Conservation (phyloP, 2,329 filamentous ascomycete species). For the Microcyclosporella mali region DNA sequence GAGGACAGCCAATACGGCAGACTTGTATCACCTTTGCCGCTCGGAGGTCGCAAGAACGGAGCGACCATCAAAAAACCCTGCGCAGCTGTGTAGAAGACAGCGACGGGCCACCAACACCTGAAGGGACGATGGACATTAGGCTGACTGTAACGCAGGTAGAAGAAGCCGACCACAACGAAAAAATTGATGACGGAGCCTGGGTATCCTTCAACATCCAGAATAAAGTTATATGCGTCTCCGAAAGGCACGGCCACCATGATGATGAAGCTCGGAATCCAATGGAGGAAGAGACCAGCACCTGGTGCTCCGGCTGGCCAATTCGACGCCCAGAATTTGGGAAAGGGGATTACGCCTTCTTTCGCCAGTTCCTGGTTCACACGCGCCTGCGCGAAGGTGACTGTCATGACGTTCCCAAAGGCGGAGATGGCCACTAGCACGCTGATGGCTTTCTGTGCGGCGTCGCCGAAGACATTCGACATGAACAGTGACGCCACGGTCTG, state of each 20-base stretch:
- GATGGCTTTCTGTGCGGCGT: constrained; percentile 45
- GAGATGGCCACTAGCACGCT: constrained; percentile 53
- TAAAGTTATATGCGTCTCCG: constrained; percentile 59
- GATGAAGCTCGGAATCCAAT: constrained; percentile 52
- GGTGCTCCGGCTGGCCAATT: constrained; percentile 59
- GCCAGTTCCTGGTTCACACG: constrained; percentile 56
- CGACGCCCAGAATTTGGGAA: constrained; percentile 55
- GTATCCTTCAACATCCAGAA: constrained; percentile 65
- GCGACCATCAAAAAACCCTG: constrained; percentile 35
- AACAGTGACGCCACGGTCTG: constrained; percentile 54
- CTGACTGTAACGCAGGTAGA: constrained; percentile 54
- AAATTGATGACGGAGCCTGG: constrained; percentile 56
- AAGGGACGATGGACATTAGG: constrained; percentile 58
- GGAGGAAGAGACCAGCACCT: constrained; percentile 48
- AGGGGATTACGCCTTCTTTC: constrained; percentile 55
- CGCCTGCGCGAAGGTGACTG: constrained; percentile 50
- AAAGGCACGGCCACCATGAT: constrained; percentile 57
- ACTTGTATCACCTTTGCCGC: constrained; percentile 36
- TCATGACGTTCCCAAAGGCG: constrained; percentile 54
- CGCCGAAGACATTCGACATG: constrained; percentile 53
- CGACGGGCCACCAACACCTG: constrained; percentile 56
- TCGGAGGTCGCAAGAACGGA: constrained; percentile 38
- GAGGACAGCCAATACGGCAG: constrained; percentile 43
- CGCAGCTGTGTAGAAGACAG: constrained; percentile 41
- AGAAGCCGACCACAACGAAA: constrained; percentile 51